Evolutionary conservation across 352 stramenopile species (phyloP).

Genomic region (Phytophthora pluvialis): DNA sequence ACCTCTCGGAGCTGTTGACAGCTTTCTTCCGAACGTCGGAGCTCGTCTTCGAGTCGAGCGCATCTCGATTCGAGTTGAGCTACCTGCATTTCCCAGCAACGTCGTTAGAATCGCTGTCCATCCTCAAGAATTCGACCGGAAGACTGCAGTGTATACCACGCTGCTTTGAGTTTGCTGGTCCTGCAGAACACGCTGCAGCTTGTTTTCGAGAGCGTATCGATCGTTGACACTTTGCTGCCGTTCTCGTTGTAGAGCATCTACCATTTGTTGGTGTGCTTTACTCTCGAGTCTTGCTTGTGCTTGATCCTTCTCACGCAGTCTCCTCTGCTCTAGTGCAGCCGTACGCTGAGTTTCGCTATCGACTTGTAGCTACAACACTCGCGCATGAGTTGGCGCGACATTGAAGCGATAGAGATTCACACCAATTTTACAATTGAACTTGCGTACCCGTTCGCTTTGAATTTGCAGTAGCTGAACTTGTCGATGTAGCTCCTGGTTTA

Average conservation of each 20-base stretch:
- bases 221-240: constrained; percentile 34
- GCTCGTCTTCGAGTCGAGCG: constrained; percentile 21
- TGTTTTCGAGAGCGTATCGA: constrained; percentile 34
- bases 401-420: no score
- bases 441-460: constrained; percentile 43
- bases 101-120: neutral
- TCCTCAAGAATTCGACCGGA: neutral
- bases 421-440: neutral
- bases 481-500: constrained; percentile 48
- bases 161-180: constrained; percentile 32
- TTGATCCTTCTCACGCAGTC: constrained; percentile 51
- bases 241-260: constrained; percentile 46
- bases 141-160: constrained; percentile 11
- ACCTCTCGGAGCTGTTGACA: constrained; percentile 35
- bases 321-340: constrained; percentile 40
- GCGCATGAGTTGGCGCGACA: neutral
- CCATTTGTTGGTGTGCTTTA: constrained; percentile 19
- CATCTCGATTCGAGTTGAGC: constrained; percentile 33
- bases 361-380: constrained; percentile 30
- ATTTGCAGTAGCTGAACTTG: constrained; percentile 49
- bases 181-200: constrained; percentile 27
- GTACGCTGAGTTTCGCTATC: constrained; percentile 46
- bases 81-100: constrained; percentile 15
- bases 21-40: constrained; percentile 15
- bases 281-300: constrained; percentile 30